Base-by-base conservation (phyloP, 2,329 filamentous ascomycete genomes). In the Penicillium sp. region DNA sequence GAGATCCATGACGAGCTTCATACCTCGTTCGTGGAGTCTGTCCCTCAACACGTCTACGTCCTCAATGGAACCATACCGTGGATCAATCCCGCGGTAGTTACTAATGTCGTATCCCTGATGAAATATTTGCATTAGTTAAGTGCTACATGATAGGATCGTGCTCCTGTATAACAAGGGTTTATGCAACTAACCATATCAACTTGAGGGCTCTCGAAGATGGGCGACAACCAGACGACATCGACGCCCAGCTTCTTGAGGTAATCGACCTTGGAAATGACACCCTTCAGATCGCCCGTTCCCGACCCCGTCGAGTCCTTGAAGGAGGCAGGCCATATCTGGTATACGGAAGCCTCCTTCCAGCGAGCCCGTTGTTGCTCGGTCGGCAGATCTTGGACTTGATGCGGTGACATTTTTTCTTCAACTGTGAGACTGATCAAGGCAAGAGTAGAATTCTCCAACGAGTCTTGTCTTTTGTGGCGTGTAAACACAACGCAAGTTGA, bases 81-180 rank as follows among this genome's bases (percentile, higher is more conserved):
- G 79, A 61, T 83, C 77, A 51, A 83, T 52, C 49, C 41, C 35
- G 2, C 80, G 55, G 76, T 83, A 73, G 49, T 75, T 62, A 41
- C 84, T 82, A 50, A 90, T 86, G 68, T 90, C 88, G 22, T 82
- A 83, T 37, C 81, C 81, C 78, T 82, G 82, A 57, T 52, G 35
- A 17, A 39, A 39, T 1, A n/a, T 5, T 25, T 39, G 34, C 35
- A n/a, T 37, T 11, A 25, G 35, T 52, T 11, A 28, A 10, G 8
- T 45, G 12, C 5, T 7, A 20, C 10, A 49, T 14, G 8, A 35
- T 14, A 35, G 4, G 31, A 28, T 45, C 22, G 11, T 15, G 20
- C 12, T 25, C 7, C 12, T 5, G 42, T 45, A 20, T n/a, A 12
- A 45, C 14, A 5, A 45, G 7, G 22, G 22, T 8, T 39, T 38